Evolutionary conservation across 352 stramenopile species (phyloP).

Genomic region (Globisporangium iwayamae): DNA sequence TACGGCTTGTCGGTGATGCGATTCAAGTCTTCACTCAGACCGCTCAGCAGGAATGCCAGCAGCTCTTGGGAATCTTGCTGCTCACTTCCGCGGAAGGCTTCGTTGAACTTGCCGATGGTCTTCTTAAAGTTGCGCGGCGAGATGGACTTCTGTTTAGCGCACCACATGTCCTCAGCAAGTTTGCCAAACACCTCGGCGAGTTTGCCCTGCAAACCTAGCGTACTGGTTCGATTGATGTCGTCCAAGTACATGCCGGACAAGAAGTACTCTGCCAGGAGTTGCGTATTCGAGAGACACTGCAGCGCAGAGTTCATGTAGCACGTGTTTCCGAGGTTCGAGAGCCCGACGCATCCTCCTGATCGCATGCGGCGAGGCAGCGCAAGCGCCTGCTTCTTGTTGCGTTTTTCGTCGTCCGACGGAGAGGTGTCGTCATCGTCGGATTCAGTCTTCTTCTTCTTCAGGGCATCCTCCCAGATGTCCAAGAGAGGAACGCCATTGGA

Average conservation of each 20-base stretch:
- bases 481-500: conserved; percentile 55
- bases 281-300: conserved; percentile 95
- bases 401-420: conserved; percentile 53
- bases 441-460: conserved; percentile 59
- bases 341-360: conserved; percentile 65
- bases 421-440: conserved; percentile 46
- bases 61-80: conserved; percentile 99
- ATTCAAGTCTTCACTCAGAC: conserved; percentile 98
- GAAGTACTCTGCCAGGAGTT: conserved; percentile 96
- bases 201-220: conserved; percentile 93
- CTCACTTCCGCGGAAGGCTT: conserved; percentile 95
- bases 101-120: conserved; percentile 92
- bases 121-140: conserved; percentile 93
- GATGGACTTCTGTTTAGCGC: conserved; percentile 91
- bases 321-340: conserved; percentile 93
- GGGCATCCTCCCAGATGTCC: conserved; percentile 75
- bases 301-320: conserved; percentile 95
- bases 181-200: conserved; percentile 95
- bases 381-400: conserved; percentile 44
- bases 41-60: conserved; percentile 94
- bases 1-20: conserved; percentile 96
- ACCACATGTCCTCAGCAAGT: conserved; percentile 95
- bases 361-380: conserved; percentile 73
- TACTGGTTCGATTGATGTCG: conserved; percentile 96
- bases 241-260: conserved; percentile 89